Percentiles rank a stretch among this genome's conserved stretches.
Evolutionary conservation across 345 rosid species (phyloP).

Genomic region (Bruguiera gymnorhiza): DNA sequence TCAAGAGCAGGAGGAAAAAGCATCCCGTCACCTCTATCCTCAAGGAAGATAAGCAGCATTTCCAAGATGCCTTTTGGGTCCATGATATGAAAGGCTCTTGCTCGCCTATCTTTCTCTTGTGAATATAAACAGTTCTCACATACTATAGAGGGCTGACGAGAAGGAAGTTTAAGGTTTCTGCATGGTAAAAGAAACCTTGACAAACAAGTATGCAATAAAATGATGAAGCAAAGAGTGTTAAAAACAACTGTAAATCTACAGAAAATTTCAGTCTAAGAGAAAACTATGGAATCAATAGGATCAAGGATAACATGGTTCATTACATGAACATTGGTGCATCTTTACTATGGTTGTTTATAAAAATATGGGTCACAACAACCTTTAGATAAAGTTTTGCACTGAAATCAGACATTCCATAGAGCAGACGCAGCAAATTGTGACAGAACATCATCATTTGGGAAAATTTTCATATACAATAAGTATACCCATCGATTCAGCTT

Average conservation of each 20-base stretch:
- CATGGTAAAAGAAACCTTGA: conserved; percentile 4
- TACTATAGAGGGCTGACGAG: conserved; percentile 68
- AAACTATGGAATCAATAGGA: neutral
- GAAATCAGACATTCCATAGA: neutral
- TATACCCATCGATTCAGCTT: neutral
- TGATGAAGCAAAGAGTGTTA: neutral
- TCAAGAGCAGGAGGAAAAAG: conserved; percentile 53
- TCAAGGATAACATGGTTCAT: neutral
- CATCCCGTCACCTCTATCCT: conserved; percentile 51
- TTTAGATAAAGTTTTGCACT: neutral
- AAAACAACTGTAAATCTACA: neutral
- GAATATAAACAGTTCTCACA: conserved; percentile 89
- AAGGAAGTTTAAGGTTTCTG: conserved; percentile 88
- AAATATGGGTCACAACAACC: neutral
- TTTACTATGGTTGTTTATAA: neutral
- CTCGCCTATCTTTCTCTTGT: conserved; percentile 58
- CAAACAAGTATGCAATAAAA: neutral
- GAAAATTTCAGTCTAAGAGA: neutral
- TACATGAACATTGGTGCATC: neutral
- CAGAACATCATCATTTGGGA: neutral
- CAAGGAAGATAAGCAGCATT: conserved; percentile 81
- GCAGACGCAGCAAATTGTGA: neutral
- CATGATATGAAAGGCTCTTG: conserved; percentile 85
- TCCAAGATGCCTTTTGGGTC: conserved; percentile 78
- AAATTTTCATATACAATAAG: neutral